A percentile compares a stretch with the other conserved stretches of the same genome.
Conservation (phyloP, 2,329 filamentous ascomycete species). For the Drechmeria coniospora region DNA sequence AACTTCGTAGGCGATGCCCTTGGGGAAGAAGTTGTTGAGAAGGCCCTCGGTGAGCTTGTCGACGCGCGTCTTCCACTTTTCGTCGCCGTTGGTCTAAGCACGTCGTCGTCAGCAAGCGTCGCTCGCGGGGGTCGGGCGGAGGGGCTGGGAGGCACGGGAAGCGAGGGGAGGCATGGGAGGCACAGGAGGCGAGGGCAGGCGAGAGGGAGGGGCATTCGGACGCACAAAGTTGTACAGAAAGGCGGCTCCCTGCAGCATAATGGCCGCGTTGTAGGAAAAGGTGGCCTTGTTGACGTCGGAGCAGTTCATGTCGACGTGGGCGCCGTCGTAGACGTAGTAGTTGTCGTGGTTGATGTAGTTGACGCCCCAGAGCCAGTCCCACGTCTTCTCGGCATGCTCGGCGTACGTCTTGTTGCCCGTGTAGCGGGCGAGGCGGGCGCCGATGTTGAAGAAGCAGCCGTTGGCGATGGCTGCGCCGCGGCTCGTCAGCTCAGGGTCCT, state of each 20-base stretch:
- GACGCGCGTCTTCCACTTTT: constrained; percentile 39
- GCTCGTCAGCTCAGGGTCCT: constrained; percentile 1
- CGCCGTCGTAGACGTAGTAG: constrained; percentile 52
- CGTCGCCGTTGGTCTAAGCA: constrained; percentile 34
- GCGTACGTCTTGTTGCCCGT: constrained; percentile 51
- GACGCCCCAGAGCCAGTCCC: constrained; percentile 41
- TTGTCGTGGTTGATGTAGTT: constrained; percentile 42
- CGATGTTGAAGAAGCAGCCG: constrained; percentile 48
- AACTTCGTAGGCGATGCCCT: constrained; percentile 47
- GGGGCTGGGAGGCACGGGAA: too few species aligned
- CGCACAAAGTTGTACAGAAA: constrained; percentile 52
- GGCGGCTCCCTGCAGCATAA: constrained; percentile 46
- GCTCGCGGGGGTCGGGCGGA: too few species aligned
- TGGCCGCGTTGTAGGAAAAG: constrained; percentile 52
- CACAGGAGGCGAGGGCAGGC: neutral
- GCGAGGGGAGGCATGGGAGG: too few species aligned
- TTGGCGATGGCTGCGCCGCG: constrained; percentile 37
- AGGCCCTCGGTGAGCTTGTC: constrained; percentile 37
- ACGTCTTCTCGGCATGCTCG: constrained; percentile 44
- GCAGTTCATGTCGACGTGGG: constrained; percentile 41
- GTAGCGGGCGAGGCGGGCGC: constrained; percentile 55
- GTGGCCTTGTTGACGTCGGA: constrained; percentile 44
- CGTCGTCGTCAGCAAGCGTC: too few species aligned
- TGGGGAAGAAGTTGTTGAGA: constrained; percentile 35
- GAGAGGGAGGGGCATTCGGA: constrained; percentile 3